A percentile compares a stretch with the other conserved stretches of the same genome.
These are phyloP conservation scores for Aspergillus panamensis DNA, from an alignment of 495 filamentous ascomycete genomes.

Conservation along the genomic window DNA sequence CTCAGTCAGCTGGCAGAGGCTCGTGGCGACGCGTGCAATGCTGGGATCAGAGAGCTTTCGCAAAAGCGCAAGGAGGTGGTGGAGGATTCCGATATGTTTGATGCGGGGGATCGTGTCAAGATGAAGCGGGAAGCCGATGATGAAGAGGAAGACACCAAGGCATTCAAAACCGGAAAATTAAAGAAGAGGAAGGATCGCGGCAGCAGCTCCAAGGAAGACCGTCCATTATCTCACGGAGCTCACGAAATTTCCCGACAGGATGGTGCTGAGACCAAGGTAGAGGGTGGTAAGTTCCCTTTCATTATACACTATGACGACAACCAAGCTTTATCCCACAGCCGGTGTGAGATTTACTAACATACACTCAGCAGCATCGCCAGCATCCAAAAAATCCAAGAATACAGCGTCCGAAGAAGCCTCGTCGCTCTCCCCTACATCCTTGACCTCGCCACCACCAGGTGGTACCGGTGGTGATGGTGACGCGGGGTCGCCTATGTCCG, in stretches of 20 bases:
- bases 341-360: background rate
- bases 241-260: conserved; percentile 66
- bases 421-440: conserved; percentile 50
- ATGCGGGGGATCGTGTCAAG: conserved; percentile 43
- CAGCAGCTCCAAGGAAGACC: conserved; percentile 48
- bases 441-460: conserved; percentile 51
- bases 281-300: conserved; percentile 54
- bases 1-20: conserved; percentile 63
- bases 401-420: conserved; percentile 60
- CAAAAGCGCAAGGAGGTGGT: conserved; percentile 57
- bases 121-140: conserved; percentile 53
- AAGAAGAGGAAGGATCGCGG: conserved; percentile 54
- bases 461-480: conserved; percentile 39
- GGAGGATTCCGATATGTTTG: conserved; percentile 48
- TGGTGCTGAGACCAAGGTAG: conserved; percentile 51
- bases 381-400: conserved; percentile 49
- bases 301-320: background rate
- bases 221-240: conserved; percentile 58
- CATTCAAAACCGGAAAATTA: conserved; percentile 42
- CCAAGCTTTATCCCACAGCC: no score
- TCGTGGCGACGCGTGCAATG: conserved; percentile 61
- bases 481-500: conserved; percentile 49
- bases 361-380: conserved; percentile 38
- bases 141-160: conserved; percentile 49
- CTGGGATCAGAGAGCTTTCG: conserved; percentile 67